Evolutionary conservation across 2,329 filamentous ascomycete species (phyloP).

Genomic region (Dryadomyces sulphureus): DNA sequence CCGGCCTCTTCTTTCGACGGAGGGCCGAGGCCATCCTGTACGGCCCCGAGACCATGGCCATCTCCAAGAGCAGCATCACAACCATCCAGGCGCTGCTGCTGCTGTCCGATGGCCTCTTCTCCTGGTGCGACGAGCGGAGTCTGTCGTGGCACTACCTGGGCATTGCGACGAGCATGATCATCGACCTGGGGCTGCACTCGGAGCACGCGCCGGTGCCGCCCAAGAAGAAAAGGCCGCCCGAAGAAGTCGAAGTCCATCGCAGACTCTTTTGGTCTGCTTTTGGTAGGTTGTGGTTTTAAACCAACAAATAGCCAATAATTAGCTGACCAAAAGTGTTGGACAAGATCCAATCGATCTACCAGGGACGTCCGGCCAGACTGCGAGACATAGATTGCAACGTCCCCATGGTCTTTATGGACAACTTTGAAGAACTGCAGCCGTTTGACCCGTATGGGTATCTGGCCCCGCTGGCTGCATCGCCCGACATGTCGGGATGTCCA

Average conservation of each 20-base stretch:
- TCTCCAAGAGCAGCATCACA: slow-evolving; percentile 35
- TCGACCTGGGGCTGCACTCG: slow-evolving; percentile 11
- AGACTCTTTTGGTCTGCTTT: slow-evolving; percentile 12
- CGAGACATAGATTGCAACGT: slow-evolving; percentile 30
- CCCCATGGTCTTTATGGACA: slow-evolving; percentile 30
- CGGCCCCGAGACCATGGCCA: slow-evolving; percentile 13
- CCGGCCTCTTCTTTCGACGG: background rate
- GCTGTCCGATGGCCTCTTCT: slow-evolving; percentile 35
- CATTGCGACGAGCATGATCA: slow-evolving; percentile 14
- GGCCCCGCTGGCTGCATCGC: background rate
- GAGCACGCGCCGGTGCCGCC: slow-evolving; percentile 11
- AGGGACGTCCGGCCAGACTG: slow-evolving; percentile 33
- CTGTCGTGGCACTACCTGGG: slow-evolving; percentile 31
- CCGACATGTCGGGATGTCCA: background rate
- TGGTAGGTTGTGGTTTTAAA: background rate
- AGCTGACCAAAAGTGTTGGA: slow-evolving; percentile 2
- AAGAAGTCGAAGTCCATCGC: slow-evolving; percentile 19
- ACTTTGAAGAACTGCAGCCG: slow-evolving; percentile 36
- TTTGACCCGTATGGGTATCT: slow-evolving; percentile 22
- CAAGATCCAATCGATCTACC: slow-evolving; percentile 40
- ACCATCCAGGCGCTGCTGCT: slow-evolving; percentile 38
- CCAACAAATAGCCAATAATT: background rate
- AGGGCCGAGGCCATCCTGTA: background rate
- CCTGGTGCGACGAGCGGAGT: slow-evolving; percentile 30
- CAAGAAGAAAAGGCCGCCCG: background rate